Percentiles rank a stretch among this genome's conserved stretches.
Conservation (phyloP, 352 stramenopile species). For the Pythium aphanidermatum region DNA sequence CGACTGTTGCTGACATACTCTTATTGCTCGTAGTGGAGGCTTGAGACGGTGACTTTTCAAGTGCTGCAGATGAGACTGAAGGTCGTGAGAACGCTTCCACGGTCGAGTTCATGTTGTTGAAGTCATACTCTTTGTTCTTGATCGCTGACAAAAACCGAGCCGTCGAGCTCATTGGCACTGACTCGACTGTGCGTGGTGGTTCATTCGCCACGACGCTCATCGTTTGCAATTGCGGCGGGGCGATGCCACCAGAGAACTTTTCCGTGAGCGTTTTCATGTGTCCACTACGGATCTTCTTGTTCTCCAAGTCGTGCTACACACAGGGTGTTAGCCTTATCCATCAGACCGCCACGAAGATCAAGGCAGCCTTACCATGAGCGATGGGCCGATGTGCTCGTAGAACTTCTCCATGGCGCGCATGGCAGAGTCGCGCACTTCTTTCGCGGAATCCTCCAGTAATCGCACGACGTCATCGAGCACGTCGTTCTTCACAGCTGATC, state of each 20-base stretch:
- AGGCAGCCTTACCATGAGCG: slow-evolving; percentile 43
- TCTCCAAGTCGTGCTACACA: slow-evolving; percentile 57
- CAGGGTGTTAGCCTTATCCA: too few relatives aligned
- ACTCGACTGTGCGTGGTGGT: not conserved
- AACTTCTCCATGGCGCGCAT: slow-evolving; percentile 67
- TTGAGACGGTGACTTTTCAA: slow-evolving; percentile 36
- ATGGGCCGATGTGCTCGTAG: slow-evolving; percentile 58
- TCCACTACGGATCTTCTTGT: slow-evolving; percentile 61
- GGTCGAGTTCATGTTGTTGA: slow-evolving; percentile 31
- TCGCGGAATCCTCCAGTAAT: slow-evolving; percentile 73
- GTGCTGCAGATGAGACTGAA: not conserved
- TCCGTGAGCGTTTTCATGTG: slow-evolving; percentile 75
- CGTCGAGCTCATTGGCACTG: slow-evolving; percentile 16
- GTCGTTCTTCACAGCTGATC: slow-evolving; percentile 41
- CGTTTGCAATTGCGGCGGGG: not conserved
- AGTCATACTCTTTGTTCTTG: slow-evolving; percentile 29
- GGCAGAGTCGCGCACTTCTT: slow-evolving; percentile 74
- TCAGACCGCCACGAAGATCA: too few relatives aligned
- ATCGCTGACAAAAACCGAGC: slow-evolving; percentile 19
- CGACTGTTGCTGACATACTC: slow-evolving; percentile 11
- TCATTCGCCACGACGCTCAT: not conserved
- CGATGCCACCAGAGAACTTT: slow-evolving; percentile 28
- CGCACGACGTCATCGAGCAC: slow-evolving; percentile 55
- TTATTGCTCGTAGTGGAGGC: slow-evolving; percentile 33
- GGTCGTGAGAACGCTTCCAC: slow-evolving; percentile 13